Evolutionary conservation across 1,284 basidiomycete species (phyloP).

Genomic region (Marasmius oreades): DNA sequence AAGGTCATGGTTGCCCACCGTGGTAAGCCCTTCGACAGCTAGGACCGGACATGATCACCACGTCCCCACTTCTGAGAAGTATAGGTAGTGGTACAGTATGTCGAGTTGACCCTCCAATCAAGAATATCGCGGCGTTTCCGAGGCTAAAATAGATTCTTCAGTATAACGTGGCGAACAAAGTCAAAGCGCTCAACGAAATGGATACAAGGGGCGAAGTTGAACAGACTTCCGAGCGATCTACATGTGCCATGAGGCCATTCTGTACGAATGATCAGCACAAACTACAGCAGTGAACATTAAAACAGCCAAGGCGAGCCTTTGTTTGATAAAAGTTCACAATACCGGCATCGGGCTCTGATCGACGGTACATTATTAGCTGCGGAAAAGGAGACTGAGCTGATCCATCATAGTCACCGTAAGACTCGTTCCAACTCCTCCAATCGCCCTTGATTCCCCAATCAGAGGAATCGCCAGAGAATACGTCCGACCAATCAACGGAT

Average conservation of each 20-base stretch:
- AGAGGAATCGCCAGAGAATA: conserved; percentile 42
- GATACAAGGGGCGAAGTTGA: conserved; percentile 87
- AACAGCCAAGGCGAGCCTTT: conserved; percentile 37
- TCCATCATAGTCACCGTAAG: conserved; percentile 56
- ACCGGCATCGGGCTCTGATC: conserved; percentile 82
- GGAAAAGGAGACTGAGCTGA: background rate
- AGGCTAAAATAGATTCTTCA: conserved; percentile 44
- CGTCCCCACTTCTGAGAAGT: conserved; percentile 83
- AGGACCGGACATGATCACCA: conserved; percentile 90
- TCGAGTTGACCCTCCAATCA: conserved; percentile 81
- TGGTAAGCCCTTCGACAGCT: conserved; percentile 82
- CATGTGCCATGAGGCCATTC: conserved; percentile 92
- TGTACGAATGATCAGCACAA: conserved; percentile 23
- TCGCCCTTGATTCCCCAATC: conserved; percentile 56
- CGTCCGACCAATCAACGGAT: conserved; percentile 62
- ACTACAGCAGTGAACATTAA: background rate
- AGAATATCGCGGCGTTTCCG: conserved; percentile 82
- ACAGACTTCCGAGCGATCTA: conserved; percentile 87
- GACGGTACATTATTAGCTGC: conserved; percentile 1
- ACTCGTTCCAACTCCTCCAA: conserved; percentile 69
- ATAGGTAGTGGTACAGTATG: conserved; percentile 76
- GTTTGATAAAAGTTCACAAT: conserved; percentile 92
- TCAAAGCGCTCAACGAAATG: conserved; percentile 62
- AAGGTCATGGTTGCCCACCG: conserved; percentile 40
- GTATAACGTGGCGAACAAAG: background rate